Conservation (phyloP, 495 filamentous ascomycete species). For the Penicillium bovifimosum region DNA sequence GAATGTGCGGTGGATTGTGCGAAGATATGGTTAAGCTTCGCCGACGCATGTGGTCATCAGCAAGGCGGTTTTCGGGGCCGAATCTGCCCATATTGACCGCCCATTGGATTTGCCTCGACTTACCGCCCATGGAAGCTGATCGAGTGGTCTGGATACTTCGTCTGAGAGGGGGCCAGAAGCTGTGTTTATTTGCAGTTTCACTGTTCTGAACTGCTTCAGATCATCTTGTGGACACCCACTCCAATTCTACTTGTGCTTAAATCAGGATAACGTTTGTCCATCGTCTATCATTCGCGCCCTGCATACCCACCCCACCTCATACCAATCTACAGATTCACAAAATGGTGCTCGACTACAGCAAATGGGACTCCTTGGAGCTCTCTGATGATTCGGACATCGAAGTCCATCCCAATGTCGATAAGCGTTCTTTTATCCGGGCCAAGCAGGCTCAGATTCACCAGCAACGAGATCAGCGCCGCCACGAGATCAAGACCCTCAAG, state of each 20-base stretch:
- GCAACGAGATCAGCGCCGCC: slow-evolving; percentile 73
- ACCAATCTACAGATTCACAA: slow-evolving; percentile 22
- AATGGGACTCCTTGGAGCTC: slow-evolving; percentile 93
- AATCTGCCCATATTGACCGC: slow-evolving; percentile 34
- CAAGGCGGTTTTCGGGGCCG: slow-evolving; percentile 12
- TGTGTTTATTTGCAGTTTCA: background rate
- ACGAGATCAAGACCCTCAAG: slow-evolving; percentile 84
- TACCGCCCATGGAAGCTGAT: slow-evolving; percentile 37
- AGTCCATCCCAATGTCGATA: slow-evolving; percentile 98
- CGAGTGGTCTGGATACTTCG: slow-evolving; percentile 32
- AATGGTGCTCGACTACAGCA: slow-evolving; percentile 94
- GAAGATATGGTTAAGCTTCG: slow-evolving; percentile 17
- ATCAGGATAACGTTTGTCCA: background rate
- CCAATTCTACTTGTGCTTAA: background rate
- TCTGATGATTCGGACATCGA: slow-evolving; percentile 98
- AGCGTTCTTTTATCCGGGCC: slow-evolving; percentile 94
- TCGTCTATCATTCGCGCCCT: slow-evolving; percentile 9
- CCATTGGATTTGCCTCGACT: slow-evolving; percentile 9
- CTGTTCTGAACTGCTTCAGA: background rate
- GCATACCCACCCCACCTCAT: slow-evolving; percentile 21
- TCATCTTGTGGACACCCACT: background rate
- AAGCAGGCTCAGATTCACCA: slow-evolving; percentile 96
- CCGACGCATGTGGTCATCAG: slow-evolving; percentile 11
- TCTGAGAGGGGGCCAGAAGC: slow-evolving; percentile 4
- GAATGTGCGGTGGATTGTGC: slow-evolving; percentile 13